Evolutionary conservation across 495 filamentous ascomycete species (phyloP), one percentile per base, ranked within the genome.

Genomic region (Aspergillus bridgeri): DNA sequence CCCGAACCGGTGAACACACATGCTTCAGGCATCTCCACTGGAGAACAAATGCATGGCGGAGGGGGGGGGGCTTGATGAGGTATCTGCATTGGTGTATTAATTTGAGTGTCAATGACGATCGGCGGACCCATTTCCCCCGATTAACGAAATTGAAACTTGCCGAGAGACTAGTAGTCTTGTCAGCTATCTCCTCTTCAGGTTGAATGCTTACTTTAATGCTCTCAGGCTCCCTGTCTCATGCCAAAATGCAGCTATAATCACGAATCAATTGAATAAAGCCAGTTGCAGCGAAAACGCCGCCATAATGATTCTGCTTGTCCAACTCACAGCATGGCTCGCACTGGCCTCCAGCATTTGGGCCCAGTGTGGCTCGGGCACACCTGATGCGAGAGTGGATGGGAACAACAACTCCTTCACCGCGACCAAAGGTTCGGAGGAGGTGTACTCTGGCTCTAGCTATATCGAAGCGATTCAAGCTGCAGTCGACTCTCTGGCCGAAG

Each of bases 301-400:
- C 8, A n/a, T 7, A 3, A 50, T 50, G 48, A 11, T 7, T 1
- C 48, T 22, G 24, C n/a, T 25, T 23, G 17, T n/a, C 13, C 23
- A 24, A n/a, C 19, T 57, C 54, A 27, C 52, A 8, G 52, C 58
- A 46, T 23, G 48, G 48, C 23, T 60, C 19, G 58, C 53, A 18
- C 53, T 61, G n/a, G 54, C 49, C 44, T 48, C 54, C 2, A 53
- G 43, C 20, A 43, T 23, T 43, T 43, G 19, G 42, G 55, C 54
- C 17, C 53, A 61, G 18, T 61, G 59, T 46, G 59, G 54, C 27
- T 57, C 59, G 11, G 59, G 54, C 9, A 61, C 59, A 18, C 59
- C 59, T 9, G 59, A 61, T 23, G 59, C 59, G 17, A 57, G 44
- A 3, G 59, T 61, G 13, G 42, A 21, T 19, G 59, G 59, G 52